phyloP scores from a whole-genome alignment of 805 yeast species.

The Myxozyma neotropica region DNA sequence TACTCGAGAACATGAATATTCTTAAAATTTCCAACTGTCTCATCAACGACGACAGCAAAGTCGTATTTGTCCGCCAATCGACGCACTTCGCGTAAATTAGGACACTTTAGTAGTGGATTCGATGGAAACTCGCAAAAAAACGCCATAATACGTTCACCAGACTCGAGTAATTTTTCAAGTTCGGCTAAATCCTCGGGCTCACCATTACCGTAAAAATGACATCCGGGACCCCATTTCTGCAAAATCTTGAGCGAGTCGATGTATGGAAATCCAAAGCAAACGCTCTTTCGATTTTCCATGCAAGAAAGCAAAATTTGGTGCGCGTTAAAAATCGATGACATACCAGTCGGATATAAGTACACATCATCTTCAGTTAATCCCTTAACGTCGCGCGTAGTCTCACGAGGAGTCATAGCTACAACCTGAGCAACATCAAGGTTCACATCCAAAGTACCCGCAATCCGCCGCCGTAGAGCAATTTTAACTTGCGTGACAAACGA shows the following conservation, averaged over 20 bases:
- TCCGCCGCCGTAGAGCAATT: constrained; percentile 68
- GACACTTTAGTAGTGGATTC: constrained; percentile 87
- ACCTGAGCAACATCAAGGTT: constrained; percentile 39
- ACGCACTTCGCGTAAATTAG: constrained; percentile 68
- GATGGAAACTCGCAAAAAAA: constrained; percentile 94
- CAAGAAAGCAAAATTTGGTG: constrained; percentile 50
- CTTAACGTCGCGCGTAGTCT: constrained; percentile 31
- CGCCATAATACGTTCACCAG: constrained; percentile 70
- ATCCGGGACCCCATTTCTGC: constrained; percentile 89
- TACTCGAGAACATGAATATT: constrained; percentile 79
- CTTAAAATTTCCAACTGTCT: constrained; percentile 88
- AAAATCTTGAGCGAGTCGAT: constrained; percentile 87
- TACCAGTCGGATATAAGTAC: constrained; percentile 84
- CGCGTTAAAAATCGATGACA: constrained; percentile 86
- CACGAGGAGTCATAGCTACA: constrained; percentile 22
- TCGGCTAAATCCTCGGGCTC: constrained; percentile 66
- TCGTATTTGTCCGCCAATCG: constrained; percentile 66
- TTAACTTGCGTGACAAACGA: constrained; percentile 77
- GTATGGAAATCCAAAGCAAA: constrained; percentile 95
- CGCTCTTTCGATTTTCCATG: constrained; percentile 56
- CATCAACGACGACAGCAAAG: constrained; percentile 86
- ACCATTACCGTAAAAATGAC: constrained; percentile 81
- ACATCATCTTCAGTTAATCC: constrained; percentile 63
- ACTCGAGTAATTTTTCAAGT: constrained; percentile 60
- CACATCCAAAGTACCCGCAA: constrained; percentile 62